A percentile compares a stretch with the other conserved stretches of the same genome.
Evolutionary conservation across 179 eudicot species (phyloP).

Genomic region (Silene noctiflora): DNA sequence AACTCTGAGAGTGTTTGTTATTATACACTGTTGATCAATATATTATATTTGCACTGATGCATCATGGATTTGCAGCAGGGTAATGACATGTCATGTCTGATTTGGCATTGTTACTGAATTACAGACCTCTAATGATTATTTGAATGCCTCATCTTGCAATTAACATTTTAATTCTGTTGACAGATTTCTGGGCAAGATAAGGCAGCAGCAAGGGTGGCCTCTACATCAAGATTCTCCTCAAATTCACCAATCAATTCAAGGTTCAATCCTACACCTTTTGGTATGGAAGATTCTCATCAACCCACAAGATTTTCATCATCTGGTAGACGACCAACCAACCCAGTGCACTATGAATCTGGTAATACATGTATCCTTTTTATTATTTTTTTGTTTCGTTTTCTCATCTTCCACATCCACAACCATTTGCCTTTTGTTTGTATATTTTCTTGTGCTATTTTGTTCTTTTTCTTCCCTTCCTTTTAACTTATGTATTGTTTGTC

Average conservation of each 20-base stretch:
- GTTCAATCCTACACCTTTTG: constrained; percentile 41
- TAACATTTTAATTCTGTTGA: constrained; percentile 15
- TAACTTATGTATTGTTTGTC: constrained; percentile 7
- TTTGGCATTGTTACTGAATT: not conserved
- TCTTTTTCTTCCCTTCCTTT: constrained; percentile 1
- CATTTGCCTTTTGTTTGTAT: constrained; percentile 13
- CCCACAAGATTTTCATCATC: constrained; percentile 39
- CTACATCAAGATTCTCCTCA: constrained; percentile 34
- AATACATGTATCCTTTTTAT: constrained; percentile 1
- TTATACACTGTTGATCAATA: too few species aligned
- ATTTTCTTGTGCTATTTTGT: not conserved
- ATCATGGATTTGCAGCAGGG: not conserved
- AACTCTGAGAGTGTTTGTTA: not conserved
- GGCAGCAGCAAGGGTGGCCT: constrained; percentile 37
- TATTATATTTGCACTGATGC: too few species aligned
- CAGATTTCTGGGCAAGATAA: constrained; percentile 96
- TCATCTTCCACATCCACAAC: not conserved
- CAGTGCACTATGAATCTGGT: constrained; percentile 49
- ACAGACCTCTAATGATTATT: not conserved
- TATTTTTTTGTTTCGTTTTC: not conserved
- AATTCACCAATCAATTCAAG: constrained; percentile 46
- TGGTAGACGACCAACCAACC: constrained; percentile 33
- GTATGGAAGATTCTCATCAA: constrained; percentile 41
- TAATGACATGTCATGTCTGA: not conserved
- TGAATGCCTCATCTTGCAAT: not conserved